These are phyloP conservation scores for Rossbeevera mucosa DNA, from an alignment of 768 basidiomycete genomes.

Conservation along the genomic window DNA sequence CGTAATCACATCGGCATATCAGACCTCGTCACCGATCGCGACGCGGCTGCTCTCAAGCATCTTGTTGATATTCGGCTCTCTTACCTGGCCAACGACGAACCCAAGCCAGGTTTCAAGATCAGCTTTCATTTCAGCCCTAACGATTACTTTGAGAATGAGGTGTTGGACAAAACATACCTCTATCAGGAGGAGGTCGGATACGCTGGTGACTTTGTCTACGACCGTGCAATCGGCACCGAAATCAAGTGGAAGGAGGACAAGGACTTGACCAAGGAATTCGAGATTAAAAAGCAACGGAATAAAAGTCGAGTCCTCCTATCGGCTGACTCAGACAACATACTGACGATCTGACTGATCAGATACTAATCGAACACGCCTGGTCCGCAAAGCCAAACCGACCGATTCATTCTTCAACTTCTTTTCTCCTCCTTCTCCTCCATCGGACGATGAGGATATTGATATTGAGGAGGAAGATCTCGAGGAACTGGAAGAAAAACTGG, in stretches of 20 bases:
- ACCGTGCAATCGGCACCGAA: conserved; percentile 84
- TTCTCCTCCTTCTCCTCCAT: conserved; percentile 69
- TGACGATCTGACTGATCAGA: conserved; percentile 38
- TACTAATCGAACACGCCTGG: conserved; percentile 78
- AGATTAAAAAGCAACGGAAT: conserved; percentile 99
- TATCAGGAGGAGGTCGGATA: conserved; percentile 94
- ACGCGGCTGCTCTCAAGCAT: conserved; percentile 78
- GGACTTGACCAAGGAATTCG: conserved; percentile 94
- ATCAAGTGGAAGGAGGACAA: conserved; percentile 99
- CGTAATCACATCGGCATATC: conserved; percentile 84
- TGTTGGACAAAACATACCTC: conserved; percentile 89
- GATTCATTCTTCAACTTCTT: conserved; percentile 99
- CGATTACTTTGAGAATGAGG: conserved; percentile 81
- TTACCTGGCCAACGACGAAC: conserved; percentile 62
- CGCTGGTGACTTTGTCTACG: conserved; percentile 94
- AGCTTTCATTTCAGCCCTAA: conserved; percentile 77
- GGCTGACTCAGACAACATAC: background rate
- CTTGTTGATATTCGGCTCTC: conserved; percentile 77
- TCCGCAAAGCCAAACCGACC: conserved; percentile 82
- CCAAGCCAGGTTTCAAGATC: conserved; percentile 89
- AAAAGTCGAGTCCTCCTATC: conserved; percentile 60
- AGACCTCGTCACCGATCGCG: conserved; percentile 91
- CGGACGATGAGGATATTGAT: conserved; percentile 69
- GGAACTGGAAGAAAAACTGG: conserved; percentile 88
- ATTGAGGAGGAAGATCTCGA: conserved; percentile 82